phyloP scores from a whole-genome alignment of 2,329 filamentous ascomycete genomes.

The Ophiocordyceps polyrhachis-furcata region DNA sequence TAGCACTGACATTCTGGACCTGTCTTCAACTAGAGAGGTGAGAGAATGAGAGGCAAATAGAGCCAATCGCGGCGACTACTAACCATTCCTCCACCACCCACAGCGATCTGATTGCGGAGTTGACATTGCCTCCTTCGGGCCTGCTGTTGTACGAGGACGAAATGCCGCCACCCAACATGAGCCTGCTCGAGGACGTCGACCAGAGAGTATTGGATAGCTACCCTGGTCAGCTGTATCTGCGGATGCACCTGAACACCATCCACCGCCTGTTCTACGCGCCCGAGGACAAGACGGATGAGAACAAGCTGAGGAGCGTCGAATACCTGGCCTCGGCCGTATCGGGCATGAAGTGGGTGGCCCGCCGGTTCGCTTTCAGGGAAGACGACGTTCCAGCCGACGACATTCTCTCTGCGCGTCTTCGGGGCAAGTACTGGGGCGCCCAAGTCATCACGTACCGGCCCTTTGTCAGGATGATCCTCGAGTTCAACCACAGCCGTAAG shows the following conservation, averaged over 20 bases:
- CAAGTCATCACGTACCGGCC: constrained; percentile 78
- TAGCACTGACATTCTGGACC: constrained; percentile 75
- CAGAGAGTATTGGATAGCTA: constrained; percentile 38
- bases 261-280: constrained; percentile 37
- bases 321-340: constrained; percentile 24
- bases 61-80: too few species aligned
- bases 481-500: constrained; percentile 22
- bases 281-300: constrained; percentile 13
- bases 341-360: constrained; percentile 26
- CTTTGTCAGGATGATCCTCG: constrained; percentile 41
- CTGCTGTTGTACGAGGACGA: constrained; percentile 42
- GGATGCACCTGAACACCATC: constrained; percentile 45
- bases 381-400: constrained; percentile 52
- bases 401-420: constrained; percentile 65
- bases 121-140: constrained; percentile 43
- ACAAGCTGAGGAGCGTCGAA: constrained; percentile 27
- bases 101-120: constrained; percentile 85
- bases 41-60: constrained; percentile 4
- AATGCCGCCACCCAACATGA: constrained; percentile 47
- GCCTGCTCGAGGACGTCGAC: constrained; percentile 22
- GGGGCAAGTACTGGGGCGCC: constrained; percentile 89
- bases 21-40: constrained; percentile 83
- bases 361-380: constrained; percentile 39
- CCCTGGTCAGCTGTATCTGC: constrained; percentile 41
- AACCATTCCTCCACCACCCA: too few species aligned